Evolutionary conservation across 1,284 basidiomycete species (phyloP).

Genomic region (Stereum hirsutum): DNA sequence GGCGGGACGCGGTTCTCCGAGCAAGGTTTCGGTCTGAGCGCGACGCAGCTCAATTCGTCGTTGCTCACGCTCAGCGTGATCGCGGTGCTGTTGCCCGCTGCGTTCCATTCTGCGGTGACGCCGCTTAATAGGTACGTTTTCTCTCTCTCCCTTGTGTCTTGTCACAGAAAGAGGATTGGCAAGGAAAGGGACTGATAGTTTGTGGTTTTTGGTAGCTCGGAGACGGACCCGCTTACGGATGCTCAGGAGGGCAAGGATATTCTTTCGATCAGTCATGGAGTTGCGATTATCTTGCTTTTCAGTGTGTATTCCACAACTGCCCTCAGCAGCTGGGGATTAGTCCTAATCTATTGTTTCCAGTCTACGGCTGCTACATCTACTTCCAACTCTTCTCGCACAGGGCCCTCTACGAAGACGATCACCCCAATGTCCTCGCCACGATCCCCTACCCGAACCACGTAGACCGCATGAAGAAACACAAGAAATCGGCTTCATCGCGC

Average conservation of each 20-base stretch:
- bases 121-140: too few relatives aligned
- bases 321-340: background rate
- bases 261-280: slow-evolving; percentile 71
- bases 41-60: slow-evolving; percentile 74
- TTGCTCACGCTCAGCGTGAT: slow-evolving; percentile 74
- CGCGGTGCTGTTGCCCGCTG: slow-evolving; percentile 73
- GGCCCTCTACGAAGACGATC: slow-evolving; percentile 52
- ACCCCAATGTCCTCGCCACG: slow-evolving; percentile 17
- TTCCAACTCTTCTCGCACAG: slow-evolving; percentile 88
- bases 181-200: too few relatives aligned
- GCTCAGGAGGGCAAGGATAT: slow-evolving; percentile 38
- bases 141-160: too few relatives aligned
- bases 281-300: slow-evolving; percentile 72
- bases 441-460: background rate
- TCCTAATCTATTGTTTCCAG: slow-evolving; percentile 23
- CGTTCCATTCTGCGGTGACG: slow-evolving; percentile 30
- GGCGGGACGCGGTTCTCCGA: slow-evolving; percentile 73
- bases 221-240: slow-evolving; percentile 12
- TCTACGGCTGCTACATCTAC: slow-evolving; percentile 65
- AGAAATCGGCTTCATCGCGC: too few relatives aligned
- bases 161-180: too few relatives aligned
- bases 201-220: too few relatives aligned
- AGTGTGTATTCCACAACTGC: slow-evolving; percentile 33
- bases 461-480: background rate
- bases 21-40: slow-evolving; percentile 61